Evolutionary conservation across 129 eudicot species (phyloP).

Genomic region (Centella asiatica): DNA sequence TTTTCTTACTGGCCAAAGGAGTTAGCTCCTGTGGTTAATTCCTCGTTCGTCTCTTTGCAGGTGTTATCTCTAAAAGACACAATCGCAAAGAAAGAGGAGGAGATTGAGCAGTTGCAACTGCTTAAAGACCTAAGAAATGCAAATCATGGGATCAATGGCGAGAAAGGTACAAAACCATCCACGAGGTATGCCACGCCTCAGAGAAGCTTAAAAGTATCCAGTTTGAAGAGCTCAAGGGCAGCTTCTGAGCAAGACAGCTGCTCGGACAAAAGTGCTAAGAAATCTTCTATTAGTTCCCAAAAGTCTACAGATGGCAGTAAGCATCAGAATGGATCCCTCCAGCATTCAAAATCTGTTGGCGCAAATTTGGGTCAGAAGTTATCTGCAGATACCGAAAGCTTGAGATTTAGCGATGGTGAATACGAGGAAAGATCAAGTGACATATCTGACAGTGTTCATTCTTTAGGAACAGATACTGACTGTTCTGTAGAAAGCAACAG

Average conservation of each 20-base stretch:
- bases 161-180: slow-evolving; percentile 28
- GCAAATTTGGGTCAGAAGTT: slow-evolving; percentile 23
- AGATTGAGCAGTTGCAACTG: slow-evolving; percentile 56
- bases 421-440: slow-evolving; percentile 30
- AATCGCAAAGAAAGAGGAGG: slow-evolving; percentile 76
- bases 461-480: slow-evolving; percentile 62
- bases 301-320: slow-evolving; percentile 12
- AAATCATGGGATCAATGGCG: slow-evolving; percentile 14
- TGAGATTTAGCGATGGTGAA: slow-evolving; percentile 27
- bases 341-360: slow-evolving; percentile 22
- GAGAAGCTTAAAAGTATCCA: slow-evolving; percentile 15
- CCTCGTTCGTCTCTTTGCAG: slow-evolving; percentile 17
- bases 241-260: slow-evolving; percentile 26
- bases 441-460: slow-evolving; percentile 40
- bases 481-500: slow-evolving; percentile 38
- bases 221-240: slow-evolving; percentile 9
- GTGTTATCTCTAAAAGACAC: slow-evolving; percentile 62
- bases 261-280: slow-evolving; percentile 19
- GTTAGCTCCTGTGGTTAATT: too few relatives aligned
- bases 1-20: too few relatives aligned
- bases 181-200: slow-evolving; percentile 25
- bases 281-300: slow-evolving; percentile 18
- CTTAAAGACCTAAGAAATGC: slow-evolving; percentile 33
- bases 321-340: slow-evolving; percentile 18
- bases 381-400: slow-evolving; percentile 11